A percentile compares a stretch with the other conserved stretches of the same genome.
Conservation (phyloP, 2,329 filamentous ascomycete genomes). For the Remersonia thermophila region DNA sequence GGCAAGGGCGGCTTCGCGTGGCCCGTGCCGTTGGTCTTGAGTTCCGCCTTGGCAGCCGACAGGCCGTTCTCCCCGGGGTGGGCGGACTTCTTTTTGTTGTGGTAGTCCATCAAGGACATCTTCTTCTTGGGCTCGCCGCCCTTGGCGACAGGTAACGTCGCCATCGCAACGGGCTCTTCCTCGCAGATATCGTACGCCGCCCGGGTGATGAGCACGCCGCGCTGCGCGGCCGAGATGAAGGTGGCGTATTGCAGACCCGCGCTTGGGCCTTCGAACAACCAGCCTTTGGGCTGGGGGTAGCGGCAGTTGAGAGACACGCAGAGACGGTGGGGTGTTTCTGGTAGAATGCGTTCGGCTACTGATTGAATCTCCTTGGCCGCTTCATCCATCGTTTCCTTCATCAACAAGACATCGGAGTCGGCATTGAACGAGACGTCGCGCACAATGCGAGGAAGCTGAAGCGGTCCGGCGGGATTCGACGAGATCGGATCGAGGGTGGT, state of each 20-base stretch:
- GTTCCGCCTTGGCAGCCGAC: constrained; percentile 11
- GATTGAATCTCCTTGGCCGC: constrained; percentile 44
- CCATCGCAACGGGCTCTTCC: constrained; percentile 20
- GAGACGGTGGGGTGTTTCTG: constrained; percentile 41
- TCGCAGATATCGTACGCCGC: constrained; percentile 46
- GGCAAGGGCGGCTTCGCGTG: constrained; percentile 9
- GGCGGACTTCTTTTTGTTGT: constrained; percentile 33
- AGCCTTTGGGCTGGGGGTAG: constrained; percentile 32
- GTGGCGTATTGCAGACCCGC: constrained; percentile 43
- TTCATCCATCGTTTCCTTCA: constrained; percentile 43
- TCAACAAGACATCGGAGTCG: constrained; percentile 17
- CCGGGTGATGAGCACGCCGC: constrained; percentile 44
- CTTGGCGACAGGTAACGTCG: constrained; percentile 17
- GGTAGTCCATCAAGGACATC: constrained; percentile 47
- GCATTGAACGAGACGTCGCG: constrained; percentile 7
- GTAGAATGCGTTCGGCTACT: constrained; percentile 40
- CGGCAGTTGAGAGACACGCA: constrained; percentile 36
- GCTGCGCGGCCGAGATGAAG: constrained; percentile 44
- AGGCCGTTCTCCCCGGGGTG: constrained; percentile 23
- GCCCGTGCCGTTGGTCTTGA: constrained; percentile 11
- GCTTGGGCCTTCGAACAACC: constrained; percentile 29
- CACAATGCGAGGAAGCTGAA: too few relatives aligned
- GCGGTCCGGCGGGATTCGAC: too few relatives aligned
- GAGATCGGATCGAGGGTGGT: background rate
- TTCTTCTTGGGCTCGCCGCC: constrained; percentile 38